These are phyloP conservation scores for Stromatinia cepivora DNA, from an alignment of 2,329 filamentous ascomycete genomes.

Conservation along the genomic window DNA sequence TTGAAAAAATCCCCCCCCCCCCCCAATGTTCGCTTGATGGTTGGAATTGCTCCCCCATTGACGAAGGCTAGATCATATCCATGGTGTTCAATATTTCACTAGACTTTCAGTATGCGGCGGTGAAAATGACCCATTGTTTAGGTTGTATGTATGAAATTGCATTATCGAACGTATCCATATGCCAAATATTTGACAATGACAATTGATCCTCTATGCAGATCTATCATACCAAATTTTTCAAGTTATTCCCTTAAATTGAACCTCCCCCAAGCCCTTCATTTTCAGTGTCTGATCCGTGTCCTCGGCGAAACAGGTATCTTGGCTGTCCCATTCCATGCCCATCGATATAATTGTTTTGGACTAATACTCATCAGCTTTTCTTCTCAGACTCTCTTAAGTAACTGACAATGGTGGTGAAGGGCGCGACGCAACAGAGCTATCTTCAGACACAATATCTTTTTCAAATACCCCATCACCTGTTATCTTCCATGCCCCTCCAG, in stretches of 20 bases:
- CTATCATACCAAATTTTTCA: too few relatives aligned
- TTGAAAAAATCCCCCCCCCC: neutral
- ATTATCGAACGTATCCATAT: neutral
- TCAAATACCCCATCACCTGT: slow-evolving; percentile 50
- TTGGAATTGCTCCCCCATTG: too few relatives aligned
- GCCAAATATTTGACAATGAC: neutral
- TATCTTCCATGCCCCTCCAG: slow-evolving; percentile 47
- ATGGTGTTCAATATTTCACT: neutral
- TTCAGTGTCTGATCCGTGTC: slow-evolving; percentile 16
- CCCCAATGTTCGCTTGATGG: neutral
- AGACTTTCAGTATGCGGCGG: neutral
- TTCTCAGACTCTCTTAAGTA: slow-evolving; percentile 22
- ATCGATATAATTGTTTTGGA: slow-evolving; percentile 33
- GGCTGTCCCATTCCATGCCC: slow-evolving; percentile 36
- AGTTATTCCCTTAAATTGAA: neutral
- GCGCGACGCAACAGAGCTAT: neutral
- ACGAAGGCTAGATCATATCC: neutral
- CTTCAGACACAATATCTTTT: slow-evolving; percentile 28
- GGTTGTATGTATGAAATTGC: neutral
- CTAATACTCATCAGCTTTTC: slow-evolving; percentile 29
- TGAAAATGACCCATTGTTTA: neutral
- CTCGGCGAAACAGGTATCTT: slow-evolving; percentile 34
- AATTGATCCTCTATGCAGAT: too few relatives aligned
- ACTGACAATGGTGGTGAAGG: slow-evolving; percentile 35
- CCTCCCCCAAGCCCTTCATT: neutral